Conservation (phyloP, 352 stramenopile genomes). For the Paralagenidium karlingii region DNA sequence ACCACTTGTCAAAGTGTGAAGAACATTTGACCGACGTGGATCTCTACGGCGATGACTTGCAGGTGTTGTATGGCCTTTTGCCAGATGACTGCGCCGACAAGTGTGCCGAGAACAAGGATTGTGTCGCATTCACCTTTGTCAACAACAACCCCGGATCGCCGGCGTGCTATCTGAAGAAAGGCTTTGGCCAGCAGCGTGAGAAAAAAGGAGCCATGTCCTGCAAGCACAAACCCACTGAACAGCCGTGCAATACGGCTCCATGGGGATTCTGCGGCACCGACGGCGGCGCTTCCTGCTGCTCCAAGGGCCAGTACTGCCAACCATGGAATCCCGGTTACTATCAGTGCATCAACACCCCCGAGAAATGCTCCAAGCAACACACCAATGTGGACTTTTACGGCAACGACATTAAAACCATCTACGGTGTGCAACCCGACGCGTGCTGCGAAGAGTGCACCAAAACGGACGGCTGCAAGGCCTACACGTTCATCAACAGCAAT, state of each 20-base stretch:
- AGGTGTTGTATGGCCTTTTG: constrained; percentile 14
- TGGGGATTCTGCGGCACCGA: too few relatives aligned
- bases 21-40: constrained; percentile 27
- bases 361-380: constrained; percentile 18
- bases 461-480: constrained; percentile 26
- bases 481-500: constrained; percentile 48
- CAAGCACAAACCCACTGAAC: too few relatives aligned
- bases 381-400: constrained; percentile 24
- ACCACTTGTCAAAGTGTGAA: too few relatives aligned
- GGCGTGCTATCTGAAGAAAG: constrained; percentile 13
- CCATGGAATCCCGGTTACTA: constrained; percentile 28
- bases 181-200: constrained; percentile 2
- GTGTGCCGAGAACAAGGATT: constrained; percentile 21
- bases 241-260: too few relatives aligned
- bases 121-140: constrained; percentile 17
- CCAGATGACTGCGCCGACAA: constrained; percentile 21
- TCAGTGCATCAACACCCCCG: constrained; percentile 18
- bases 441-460: constrained; percentile 27
- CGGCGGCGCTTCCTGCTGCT: too few relatives aligned
- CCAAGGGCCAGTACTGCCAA: constrained; percentile 26
- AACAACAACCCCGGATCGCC: constrained; percentile 8
- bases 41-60: constrained; percentile 32
- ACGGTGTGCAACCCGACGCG: constrained; percentile 14
- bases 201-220: constrained; percentile 10
- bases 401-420: constrained; percentile 21